These are phyloP conservation scores for Podospora fimiseda DNA, from an alignment of 495 filamentous ascomycete species.

Conservation along the genomic window DNA sequence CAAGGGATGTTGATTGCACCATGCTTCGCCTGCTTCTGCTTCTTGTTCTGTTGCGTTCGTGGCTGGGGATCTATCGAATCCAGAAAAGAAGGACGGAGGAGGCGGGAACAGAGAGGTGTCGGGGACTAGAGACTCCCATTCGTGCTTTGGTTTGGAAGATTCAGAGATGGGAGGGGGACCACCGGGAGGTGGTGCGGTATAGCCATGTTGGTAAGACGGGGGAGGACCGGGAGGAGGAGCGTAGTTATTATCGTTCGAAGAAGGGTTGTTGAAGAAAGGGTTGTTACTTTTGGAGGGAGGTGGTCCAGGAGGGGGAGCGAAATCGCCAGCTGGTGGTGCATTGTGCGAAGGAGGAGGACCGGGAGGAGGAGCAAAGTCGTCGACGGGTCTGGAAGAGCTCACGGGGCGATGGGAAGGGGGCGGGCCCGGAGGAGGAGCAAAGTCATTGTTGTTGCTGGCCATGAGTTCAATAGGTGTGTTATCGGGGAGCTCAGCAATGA, in stretches of 20 bases:
- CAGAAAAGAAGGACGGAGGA: slow-evolving; percentile 60
- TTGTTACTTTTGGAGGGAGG: slow-evolving; percentile 4
- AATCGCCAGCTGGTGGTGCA: neutral
- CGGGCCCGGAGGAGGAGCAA: slow-evolving; percentile 30
- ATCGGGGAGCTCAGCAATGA: slow-evolving; percentile 8
- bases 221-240: slow-evolving; percentile 33
- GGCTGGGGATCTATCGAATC: slow-evolving; percentile 58
- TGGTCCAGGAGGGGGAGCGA: slow-evolving; percentile 3
- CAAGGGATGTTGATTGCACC: slow-evolving; percentile 61
- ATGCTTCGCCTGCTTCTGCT: slow-evolving; percentile 65
- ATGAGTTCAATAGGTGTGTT: slow-evolving; percentile 18
- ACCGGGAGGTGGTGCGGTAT: slow-evolving; percentile 34
- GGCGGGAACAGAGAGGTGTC: slow-evolving; percentile 78
- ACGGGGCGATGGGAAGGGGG: slow-evolving; percentile 23
- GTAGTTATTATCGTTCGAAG: slow-evolving; percentile 16
- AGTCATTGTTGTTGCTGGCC: slow-evolving; percentile 20
- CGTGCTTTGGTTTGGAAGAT: slow-evolving; percentile 49
- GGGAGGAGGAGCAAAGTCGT: slow-evolving; percentile 29
- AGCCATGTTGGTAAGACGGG: slow-evolving; percentile 19
- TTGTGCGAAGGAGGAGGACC: slow-evolving; percentile 46
- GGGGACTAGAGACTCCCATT: slow-evolving; percentile 72
- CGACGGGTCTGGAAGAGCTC: slow-evolving; percentile 10
- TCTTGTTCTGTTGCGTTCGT: slow-evolving; percentile 68
- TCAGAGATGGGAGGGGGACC: slow-evolving; percentile 45
- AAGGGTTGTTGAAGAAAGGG: neutral